These are phyloP conservation scores for Aspergillus novoparasiticus DNA, from an alignment of 2,329 filamentous ascomycete genomes.

Conservation along the genomic window DNA sequence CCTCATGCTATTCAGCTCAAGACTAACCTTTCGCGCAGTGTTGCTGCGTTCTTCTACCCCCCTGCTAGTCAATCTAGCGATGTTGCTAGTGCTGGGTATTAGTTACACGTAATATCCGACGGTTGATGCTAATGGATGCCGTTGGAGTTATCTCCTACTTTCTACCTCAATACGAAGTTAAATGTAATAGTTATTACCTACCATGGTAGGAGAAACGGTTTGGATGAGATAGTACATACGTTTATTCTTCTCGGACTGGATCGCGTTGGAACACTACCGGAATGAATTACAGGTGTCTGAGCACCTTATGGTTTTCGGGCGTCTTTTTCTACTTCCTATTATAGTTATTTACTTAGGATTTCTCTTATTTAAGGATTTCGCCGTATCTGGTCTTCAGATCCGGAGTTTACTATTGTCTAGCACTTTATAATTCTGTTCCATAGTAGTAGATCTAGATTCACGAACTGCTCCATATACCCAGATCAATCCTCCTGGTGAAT, in stretches of 20 bases:
- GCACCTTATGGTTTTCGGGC: background rate
- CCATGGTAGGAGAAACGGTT: background rate
- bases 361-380: background rate
- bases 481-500: slow-evolving; percentile 11
- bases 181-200: background rate
- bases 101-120: background rate
- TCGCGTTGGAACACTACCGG: background rate
- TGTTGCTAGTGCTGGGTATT: slow-evolving; percentile 26
- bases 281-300: background rate
- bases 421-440: background rate
- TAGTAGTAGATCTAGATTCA: background rate
- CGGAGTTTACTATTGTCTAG: background rate
- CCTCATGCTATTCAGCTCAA: background rate
- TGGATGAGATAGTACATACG: background rate
- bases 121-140: background rate
- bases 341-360: background rate
- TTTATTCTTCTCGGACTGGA: background rate
- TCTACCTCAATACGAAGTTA: background rate
- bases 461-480: too few species aligned
- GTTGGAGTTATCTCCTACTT: background rate
- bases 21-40: slow-evolving; percentile 23
- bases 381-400: background rate
- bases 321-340: background rate
- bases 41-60: slow-evolving; percentile 50
- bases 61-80: slow-evolving; percentile 29